phyloP scores from a whole-genome alignment of 2,329 filamentous ascomycete genomes.

The Acrocalymma vagum region DNA sequence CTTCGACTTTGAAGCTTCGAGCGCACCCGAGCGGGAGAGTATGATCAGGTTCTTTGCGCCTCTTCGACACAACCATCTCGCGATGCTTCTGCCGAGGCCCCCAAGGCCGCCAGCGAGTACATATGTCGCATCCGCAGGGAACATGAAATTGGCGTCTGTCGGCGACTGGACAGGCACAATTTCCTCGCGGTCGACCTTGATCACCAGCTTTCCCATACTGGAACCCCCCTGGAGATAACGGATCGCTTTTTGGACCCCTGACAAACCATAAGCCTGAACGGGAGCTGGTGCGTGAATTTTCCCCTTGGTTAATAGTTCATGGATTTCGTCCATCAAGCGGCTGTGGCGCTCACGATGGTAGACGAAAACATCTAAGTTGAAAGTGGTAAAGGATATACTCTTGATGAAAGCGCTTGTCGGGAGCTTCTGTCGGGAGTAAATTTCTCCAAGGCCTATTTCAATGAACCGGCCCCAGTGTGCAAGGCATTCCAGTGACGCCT shows the following conservation, averaged over 20 bases:
- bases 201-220: constrained; percentile 52
- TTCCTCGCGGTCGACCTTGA: constrained; percentile 32
- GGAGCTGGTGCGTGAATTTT: constrained; percentile 9
- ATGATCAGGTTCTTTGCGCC: constrained; percentile 24
- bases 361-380: constrained; percentile 13
- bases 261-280: constrained; percentile 9
- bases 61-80: constrained; percentile 14
- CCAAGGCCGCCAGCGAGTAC: constrained; percentile 28
- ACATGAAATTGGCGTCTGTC: not conserved
- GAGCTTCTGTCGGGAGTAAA: constrained; percentile 15
- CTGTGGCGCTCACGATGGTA: too few species aligned
- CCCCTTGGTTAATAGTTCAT: too few species aligned
- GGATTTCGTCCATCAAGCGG: too few species aligned
- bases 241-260: constrained; percentile 12
- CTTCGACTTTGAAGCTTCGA: not conserved
- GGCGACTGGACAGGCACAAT: constrained; percentile 3
- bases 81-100: constrained; percentile 26
- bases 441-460: constrained; percentile 23
- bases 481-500: constrained; percentile 30
- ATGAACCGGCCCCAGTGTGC: constrained; percentile 40
- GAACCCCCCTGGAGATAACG: constrained; percentile 38
- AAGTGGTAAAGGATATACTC: constrained; percentile 11
- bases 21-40: constrained; percentile 21
- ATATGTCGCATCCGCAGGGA: constrained; percentile 13
- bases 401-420: constrained; percentile 20